These are phyloP conservation scores for Lycium barbarum DNA, from an alignment of 257 asterid genomes.

Conservation along the genomic window DNA sequence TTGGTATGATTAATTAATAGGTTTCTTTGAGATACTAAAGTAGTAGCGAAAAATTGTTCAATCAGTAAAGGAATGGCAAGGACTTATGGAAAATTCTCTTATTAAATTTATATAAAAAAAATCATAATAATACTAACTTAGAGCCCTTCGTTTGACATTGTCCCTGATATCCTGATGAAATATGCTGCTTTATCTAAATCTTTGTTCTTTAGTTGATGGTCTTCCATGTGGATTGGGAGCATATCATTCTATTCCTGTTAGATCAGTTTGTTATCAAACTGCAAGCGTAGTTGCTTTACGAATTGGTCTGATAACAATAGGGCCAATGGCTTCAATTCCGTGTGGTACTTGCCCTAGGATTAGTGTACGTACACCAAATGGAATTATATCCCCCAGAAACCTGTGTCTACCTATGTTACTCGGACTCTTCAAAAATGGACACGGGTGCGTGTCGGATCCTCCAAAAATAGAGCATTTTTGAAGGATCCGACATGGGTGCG, in stretches of 20 bases:
- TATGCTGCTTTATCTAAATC: neutral
- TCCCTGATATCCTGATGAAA: neutral
- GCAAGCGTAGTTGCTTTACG: conserved; percentile 41
- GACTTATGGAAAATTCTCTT: neutral
- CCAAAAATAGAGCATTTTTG: too few species aligned
- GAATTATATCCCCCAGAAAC: conserved; percentile 66
- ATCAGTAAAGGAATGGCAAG: neutral
- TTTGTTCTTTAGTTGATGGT: conserved; percentile 1
- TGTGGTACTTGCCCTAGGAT: conserved; percentile 76
- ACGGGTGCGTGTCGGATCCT: too few species aligned
- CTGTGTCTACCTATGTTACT: too few species aligned
- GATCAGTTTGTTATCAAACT: conserved; percentile 56
- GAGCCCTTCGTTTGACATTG: neutral
- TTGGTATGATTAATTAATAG: neutral
- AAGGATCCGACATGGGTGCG: too few species aligned
- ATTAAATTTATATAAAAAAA: neutral
- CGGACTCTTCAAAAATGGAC: too few species aligned
- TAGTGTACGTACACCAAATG: conserved; percentile 61
- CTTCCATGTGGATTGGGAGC: conserved; percentile 42
- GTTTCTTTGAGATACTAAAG: neutral
- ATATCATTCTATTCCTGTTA: conserved; percentile 56
- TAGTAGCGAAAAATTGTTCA: neutral
- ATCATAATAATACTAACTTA: neutral
- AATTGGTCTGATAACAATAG: conserved; percentile 39
- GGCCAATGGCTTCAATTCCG: conserved; percentile 71